Evolutionary conservation across 345 rosid genomes (phyloP).

Genomic region (Pistacia integerrima): DNA sequence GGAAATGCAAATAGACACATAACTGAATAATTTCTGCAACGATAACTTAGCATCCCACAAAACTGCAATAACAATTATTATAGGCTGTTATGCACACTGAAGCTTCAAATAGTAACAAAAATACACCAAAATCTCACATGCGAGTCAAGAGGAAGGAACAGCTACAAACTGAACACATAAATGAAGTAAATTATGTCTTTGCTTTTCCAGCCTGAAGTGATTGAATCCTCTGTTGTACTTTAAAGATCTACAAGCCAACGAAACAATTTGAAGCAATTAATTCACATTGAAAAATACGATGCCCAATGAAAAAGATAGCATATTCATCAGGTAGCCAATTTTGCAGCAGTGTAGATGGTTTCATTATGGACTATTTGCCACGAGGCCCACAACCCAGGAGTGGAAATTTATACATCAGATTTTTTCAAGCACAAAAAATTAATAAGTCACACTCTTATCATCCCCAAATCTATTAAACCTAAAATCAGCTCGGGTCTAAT

Average conservation of each 20-base stretch:
- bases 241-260: conserved; percentile 56
- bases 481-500: neutral
- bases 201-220: conserved; percentile 88
- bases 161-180: neutral
- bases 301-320: neutral
- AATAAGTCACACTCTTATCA: neutral
- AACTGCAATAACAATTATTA: neutral
- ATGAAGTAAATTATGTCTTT: conserved; percentile 48
- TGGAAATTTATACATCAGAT: neutral
- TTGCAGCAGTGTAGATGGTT: neutral
- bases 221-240: conserved; percentile 85
- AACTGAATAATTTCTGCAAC: neutral
- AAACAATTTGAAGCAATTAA: neutral
- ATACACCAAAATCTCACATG: neutral
- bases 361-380: neutral
- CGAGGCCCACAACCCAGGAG: neutral
- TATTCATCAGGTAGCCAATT: neutral
- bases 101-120: neutral
- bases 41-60: neutral
- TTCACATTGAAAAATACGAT: neutral
- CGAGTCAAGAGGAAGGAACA: neutral
- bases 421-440: neutral
- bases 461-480: neutral
- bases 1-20: neutral
- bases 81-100: neutral